Percentiles rank a stretch among this genome's conserved stretches.
Evolutionary conservation across 345 rosid genomes (phyloP).

Genomic region (Litchi chinensis): DNA sequence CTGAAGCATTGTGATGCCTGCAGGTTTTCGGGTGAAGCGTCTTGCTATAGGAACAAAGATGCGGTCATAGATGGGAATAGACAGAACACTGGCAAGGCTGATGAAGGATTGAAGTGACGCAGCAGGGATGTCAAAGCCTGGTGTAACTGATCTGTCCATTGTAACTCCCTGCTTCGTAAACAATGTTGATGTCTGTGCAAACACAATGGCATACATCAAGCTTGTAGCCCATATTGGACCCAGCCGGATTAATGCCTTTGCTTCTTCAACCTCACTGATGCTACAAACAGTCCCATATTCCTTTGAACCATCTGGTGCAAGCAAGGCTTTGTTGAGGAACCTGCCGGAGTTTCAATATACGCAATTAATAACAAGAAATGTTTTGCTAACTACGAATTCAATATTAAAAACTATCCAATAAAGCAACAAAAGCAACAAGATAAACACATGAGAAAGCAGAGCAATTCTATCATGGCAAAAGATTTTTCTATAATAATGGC

Average conservation of each 20-base stretch:
- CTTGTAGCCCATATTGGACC: slow-evolving; percentile 60
- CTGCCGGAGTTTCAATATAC: slow-evolving; percentile 22
- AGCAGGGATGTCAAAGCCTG: slow-evolving; percentile 41
- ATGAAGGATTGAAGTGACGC: slow-evolving; percentile 54
- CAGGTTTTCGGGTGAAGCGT: slow-evolving; percentile 39
- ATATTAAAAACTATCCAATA: not conserved
- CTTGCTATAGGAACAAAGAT: slow-evolving; percentile 51
- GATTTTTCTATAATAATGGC: not conserved
- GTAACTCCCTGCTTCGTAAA: slow-evolving; percentile 67
- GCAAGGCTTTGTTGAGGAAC: slow-evolving; percentile 54
- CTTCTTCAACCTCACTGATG: slow-evolving; percentile 58
- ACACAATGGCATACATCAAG: slow-evolving; percentile 53
- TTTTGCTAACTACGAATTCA: not conserved
- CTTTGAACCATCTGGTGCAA: slow-evolving; percentile 41
- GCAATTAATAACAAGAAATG: not conserved
- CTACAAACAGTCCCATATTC: slow-evolving; percentile 30
- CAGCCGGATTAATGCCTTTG: slow-evolving; percentile 54
- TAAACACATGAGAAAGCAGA: too few species aligned
- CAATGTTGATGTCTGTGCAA: slow-evolving; percentile 55
- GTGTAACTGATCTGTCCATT: slow-evolving; percentile 55
- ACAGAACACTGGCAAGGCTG: slow-evolving; percentile 43
- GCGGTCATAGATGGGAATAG: slow-evolving; percentile 52
- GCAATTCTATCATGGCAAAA: too few species aligned
- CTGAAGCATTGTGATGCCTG: slow-evolving; percentile 62
- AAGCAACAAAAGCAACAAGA: too few species aligned